Conservation (phyloP, 2,329 filamentous ascomycete genomes). For the Thelonectria blattea region DNA sequence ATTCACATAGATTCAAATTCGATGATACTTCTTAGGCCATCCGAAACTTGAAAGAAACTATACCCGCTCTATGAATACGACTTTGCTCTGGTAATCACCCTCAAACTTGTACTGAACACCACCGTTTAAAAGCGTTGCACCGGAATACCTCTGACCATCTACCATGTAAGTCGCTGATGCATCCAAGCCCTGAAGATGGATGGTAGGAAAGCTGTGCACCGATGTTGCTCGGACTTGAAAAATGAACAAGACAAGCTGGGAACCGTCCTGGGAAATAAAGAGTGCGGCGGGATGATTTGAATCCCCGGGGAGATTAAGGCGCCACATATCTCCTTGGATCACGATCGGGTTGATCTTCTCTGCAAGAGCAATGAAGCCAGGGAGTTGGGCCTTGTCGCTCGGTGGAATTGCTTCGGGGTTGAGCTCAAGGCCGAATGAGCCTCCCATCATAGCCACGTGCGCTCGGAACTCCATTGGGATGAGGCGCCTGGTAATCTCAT, state of each 20-base stretch:
- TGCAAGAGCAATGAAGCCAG: conserved; percentile 58
- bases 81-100: conserved; percentile 62
- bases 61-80: conserved; percentile 59
- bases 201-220: conserved; percentile 59
- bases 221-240: conserved; percentile 61
- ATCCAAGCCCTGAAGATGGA: conserved; percentile 64
- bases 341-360: conserved; percentile 65
- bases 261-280: conserved; percentile 60
- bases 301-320: conserved; percentile 61
- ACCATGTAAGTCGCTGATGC: conserved; percentile 58
- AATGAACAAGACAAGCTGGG: conserved; percentile 60
- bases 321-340: conserved; percentile 64
- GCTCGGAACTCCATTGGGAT: conserved; percentile 65
- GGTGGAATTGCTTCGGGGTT: conserved; percentile 58
- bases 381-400: conserved; percentile 60
- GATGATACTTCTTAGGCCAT: neutral
- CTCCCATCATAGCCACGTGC: conserved; percentile 72
- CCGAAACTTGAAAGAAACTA: conserved; percentile 10
- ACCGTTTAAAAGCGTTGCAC: conserved; percentile 66
- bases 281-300: conserved; percentile 68
- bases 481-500: conserved; percentile 60
- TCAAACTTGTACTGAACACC: conserved; percentile 61
- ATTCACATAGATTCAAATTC: neutral
- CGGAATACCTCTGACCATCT: conserved; percentile 59
- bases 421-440: conserved; percentile 69